Evolutionary conservation across 2,329 filamentous ascomycete genomes (phyloP).

Genomic region (Fusarium armeniacum): DNA sequence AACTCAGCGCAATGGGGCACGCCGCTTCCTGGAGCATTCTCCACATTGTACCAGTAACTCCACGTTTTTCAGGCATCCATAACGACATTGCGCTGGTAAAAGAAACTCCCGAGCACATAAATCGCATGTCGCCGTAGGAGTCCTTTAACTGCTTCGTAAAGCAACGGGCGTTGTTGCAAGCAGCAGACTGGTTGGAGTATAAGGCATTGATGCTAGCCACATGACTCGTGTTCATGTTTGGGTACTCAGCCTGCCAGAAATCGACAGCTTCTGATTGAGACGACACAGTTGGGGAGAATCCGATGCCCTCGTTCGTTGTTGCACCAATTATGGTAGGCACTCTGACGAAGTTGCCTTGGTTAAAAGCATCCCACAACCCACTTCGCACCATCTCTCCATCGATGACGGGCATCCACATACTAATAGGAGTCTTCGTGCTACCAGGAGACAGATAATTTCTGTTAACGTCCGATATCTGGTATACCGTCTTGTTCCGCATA

Average conservation of each 20-base stretch:
- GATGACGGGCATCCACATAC: constrained; percentile 68
- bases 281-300: constrained; percentile 52
- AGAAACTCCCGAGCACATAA: constrained; percentile 54
- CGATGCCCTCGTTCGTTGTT: constrained; percentile 56
- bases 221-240: constrained; percentile 50
- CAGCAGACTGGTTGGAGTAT: constrained; percentile 55
- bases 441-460: constrained; percentile 54
- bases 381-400: constrained; percentile 66
- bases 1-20: constrained; percentile 75
- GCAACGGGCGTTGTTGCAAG: constrained; percentile 51
- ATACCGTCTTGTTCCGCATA: constrained; percentile 59
- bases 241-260: constrained; percentile 54
- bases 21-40: constrained; percentile 64
- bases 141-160: constrained; percentile 55
- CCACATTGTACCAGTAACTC: constrained; percentile 79
- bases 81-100: constrained; percentile 50
- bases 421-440: constrained; percentile 56
- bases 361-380: constrained; percentile 63
- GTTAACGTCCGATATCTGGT: constrained; percentile 60
- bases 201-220: constrained; percentile 51
- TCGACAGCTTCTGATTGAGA: constrained; percentile 52
- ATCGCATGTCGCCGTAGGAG: constrained; percentile 54
- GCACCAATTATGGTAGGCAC: constrained; percentile 66
- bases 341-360: constrained; percentile 64
- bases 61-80: constrained; percentile 62